Percentiles rank a stretch among this genome's conserved stretches.
Conservation (phyloP, 1,139 yeast species). For the Hyphopichia buzzinii region DNA sequence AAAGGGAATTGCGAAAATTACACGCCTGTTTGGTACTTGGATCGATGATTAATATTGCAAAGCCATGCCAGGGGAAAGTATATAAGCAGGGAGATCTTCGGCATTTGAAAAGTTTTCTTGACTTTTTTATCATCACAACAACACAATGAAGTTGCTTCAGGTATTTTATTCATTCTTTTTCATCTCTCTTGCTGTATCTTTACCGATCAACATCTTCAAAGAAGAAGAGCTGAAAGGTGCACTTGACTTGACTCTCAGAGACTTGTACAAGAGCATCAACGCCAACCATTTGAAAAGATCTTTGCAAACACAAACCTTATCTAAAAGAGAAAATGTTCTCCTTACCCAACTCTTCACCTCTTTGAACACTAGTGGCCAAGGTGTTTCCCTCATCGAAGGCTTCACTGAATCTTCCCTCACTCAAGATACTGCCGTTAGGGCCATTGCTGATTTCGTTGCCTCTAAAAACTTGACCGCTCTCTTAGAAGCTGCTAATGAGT, state of each 20-base stretch:
- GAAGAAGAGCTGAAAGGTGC: neutral
- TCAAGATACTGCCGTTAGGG: slow-evolving; percentile 19
- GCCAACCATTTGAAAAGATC: slow-evolving; percentile 9
- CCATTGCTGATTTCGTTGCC: slow-evolving; percentile 21
- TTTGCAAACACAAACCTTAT: neutral
- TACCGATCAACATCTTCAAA: slow-evolving; percentile 3
- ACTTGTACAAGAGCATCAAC: neutral
- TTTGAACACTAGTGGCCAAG: slow-evolving; percentile 26
- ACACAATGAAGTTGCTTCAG: slow-evolving; percentile 3
- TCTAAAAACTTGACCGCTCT: slow-evolving; percentile 20
- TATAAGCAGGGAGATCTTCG: neutral
- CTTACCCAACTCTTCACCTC: slow-evolving; percentile 26
- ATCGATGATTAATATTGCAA: no score
- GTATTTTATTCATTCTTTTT: slow-evolving; percentile 3
- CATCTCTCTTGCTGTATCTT: slow-evolving; percentile 1
- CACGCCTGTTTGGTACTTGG: no score
- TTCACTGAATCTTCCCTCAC: slow-evolving; percentile 22
- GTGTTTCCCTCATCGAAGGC: slow-evolving; percentile 21
- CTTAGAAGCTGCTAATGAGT: slow-evolving; percentile 22
- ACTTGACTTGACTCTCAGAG: neutral
- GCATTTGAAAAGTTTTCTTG: neutral
- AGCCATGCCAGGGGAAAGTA: no score
- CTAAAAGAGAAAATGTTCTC: slow-evolving; percentile 23
- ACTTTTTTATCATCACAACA: neutral
- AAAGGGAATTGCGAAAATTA: neutral